Base-by-base conservation (phyloP, 441 rosid genomes). In the Pelargonium australe region DNA sequence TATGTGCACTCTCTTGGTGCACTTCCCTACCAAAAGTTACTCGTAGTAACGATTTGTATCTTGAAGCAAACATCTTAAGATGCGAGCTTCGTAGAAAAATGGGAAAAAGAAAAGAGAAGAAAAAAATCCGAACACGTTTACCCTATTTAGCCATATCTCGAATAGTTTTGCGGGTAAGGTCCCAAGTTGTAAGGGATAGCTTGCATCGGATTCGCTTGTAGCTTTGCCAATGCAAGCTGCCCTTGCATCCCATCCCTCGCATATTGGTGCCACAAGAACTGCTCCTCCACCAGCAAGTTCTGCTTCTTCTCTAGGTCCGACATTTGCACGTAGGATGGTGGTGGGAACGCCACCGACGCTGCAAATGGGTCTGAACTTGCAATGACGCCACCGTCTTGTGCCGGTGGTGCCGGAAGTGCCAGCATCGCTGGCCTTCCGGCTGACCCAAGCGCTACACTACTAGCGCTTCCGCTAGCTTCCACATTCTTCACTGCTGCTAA, bases 221-320 rank as follows among this genome's bases (percentile, higher is more conserved):
- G 28, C 63, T 72, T 76, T 25, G 68, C 13, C 31, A 78, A 19
- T 10, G 80, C 83, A 45, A 77, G 41, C n/a, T 81, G 82, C 31
- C 88, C 89, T 76, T 75, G 92, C 83, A 77, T 76, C 57, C 86
- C 87, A 69, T 80, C 74, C 20, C 73, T 79, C 8, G 79, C 70
- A 69, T 82, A 86, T 11, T 86, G 86, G 63, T 79, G 83, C 90
- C 89, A 88, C 85, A 85, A 73, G 7, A 78, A 12, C 68, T 83
- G 88, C 71, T 88, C 88, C 44, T 86, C 86, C 49, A 72, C 34
- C 76, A 86, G 65, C 49, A 83, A 62, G 73, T 73, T 81, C 68
- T 85, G 89, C 79, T 85, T 86, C 81, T 80, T 83, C 76, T 82
- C 93, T 73, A 86, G 65, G 41, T 85, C 91, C 4, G 89, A 80